phyloP scores from a whole-genome alignment of 2,329 filamentous ascomycete species.

The Cadophora malorum region DNA sequence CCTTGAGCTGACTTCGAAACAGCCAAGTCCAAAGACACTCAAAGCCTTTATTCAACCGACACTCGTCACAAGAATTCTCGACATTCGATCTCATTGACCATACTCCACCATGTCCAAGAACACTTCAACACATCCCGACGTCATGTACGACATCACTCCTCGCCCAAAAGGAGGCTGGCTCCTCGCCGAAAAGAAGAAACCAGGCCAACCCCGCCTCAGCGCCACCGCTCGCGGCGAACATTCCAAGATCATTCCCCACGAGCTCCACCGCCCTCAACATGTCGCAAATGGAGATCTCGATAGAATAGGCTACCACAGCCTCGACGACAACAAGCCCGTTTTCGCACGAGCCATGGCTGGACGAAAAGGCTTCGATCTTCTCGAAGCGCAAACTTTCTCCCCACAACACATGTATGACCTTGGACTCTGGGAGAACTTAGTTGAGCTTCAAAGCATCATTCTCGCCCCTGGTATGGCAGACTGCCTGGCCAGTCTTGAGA shows the following conservation, averaged over 20 bases:
- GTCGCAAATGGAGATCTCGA: neutral
- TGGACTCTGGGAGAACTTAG: neutral
- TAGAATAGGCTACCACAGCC: neutral
- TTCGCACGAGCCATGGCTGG: slow-evolving; percentile 2
- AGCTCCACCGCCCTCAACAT: slow-evolving; percentile 5
- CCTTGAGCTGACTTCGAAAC: too few species aligned
- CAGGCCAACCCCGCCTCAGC: neutral
- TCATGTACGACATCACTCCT: neutral
- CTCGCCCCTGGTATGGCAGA: neutral
- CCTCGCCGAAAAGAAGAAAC: neutral
- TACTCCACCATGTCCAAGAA: neutral
- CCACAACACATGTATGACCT: neutral
- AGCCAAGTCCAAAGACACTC: too few species aligned
- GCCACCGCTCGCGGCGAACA: slow-evolving; percentile 9
- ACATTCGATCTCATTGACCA: neutral
- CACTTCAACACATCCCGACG: neutral
- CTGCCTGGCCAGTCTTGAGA: neutral
- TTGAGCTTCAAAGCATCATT: slow-evolving; percentile 11
- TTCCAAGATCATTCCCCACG: slow-evolving; percentile 3
- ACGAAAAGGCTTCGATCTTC: neutral
- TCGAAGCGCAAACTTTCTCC: neutral
- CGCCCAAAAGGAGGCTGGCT: slow-evolving; percentile 3
- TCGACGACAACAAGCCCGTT: slow-evolving; percentile 16
- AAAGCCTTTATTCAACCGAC: too few species aligned
- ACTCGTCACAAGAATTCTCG: too few species aligned